Evolutionary conservation across 176 grass and related monocot genomes (phyloP), one percentile per base, ranked within the genome.

Genomic region (Cymbopogon citratus): DNA sequence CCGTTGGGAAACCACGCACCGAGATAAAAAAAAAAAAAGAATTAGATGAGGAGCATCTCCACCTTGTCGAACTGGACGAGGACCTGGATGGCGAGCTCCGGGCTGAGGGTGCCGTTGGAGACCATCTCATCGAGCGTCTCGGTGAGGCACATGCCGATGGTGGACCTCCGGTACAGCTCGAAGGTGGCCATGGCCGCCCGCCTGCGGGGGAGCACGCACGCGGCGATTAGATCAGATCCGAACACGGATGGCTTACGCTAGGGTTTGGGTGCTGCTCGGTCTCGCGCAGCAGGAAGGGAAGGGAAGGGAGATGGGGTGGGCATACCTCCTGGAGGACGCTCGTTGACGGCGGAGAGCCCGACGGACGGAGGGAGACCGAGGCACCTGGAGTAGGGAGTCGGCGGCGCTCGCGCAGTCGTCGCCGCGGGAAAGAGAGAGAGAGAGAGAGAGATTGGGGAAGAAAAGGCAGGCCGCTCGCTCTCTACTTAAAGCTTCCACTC

Each of bases 31-130:
- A 36, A 39, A 39, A 39, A 39, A 39, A 39, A 6, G 1, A 14
- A 28, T 0, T 0, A 63, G 11, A 28, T 3, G 19, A 21, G 36
- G 1, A 11, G 25, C 25, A 28, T 28, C 7, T n/a, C 19, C 48
- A 98, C 96, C 96, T 95, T 99, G 51, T 99, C 96, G 45, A 99
- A 99, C 83, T 95, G 92, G 73, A 95, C 87, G 36, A 99, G 92
- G 59, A 99, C 96, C 84, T 99, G 92, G 73, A 94, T 94, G 59
- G 95, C 95, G 31, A 98, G 88, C 86, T 95, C 92, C 1, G 90
- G 95, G 84, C 88, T 95, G 67, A 98, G 74, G 23, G 90, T 98
- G 43, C 88, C 90, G 69, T 51, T 98, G 51, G 86, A 86, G 35
- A 98, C 95, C 95, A 98, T 98, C 82, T 98, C 92, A 76, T 98